A percentile compares a stretch with the other conserved stretches of the same genome.
Conservation (phyloP, 2,329 filamentous ascomycete species). For the Botrytis hyacinthi region DNA sequence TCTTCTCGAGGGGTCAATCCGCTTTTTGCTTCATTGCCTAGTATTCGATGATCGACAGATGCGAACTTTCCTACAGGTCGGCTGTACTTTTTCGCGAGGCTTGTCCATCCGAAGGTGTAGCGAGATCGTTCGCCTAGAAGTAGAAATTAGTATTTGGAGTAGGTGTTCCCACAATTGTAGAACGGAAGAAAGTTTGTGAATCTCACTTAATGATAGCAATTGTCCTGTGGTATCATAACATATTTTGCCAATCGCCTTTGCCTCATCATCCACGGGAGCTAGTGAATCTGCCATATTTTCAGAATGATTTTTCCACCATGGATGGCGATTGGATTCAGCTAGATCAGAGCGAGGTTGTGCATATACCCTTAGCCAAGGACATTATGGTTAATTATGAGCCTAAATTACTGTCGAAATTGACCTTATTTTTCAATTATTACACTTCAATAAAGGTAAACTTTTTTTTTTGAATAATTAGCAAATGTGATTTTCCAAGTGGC, state of each 20-base stretch:
- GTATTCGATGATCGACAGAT: constrained; percentile 6
- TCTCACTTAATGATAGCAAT: constrained; percentile 7
- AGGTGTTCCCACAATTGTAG: not conserved
- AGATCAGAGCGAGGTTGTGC: not conserved
- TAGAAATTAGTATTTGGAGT: not conserved
- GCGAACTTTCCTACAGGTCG: not conserved
- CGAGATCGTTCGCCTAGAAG: not conserved
- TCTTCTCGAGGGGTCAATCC: not conserved
- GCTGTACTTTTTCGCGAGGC: not conserved
- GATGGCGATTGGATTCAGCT: not conserved
- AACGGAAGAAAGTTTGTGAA: not conserved
- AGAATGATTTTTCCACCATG: not conserved
- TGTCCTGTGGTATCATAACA: constrained; percentile 15
- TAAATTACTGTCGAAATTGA: too few relatives aligned
- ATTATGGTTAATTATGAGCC: not conserved
- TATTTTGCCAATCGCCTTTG: not conserved
- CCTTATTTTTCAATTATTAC: fast-evolving
- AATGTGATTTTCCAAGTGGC: not conserved
- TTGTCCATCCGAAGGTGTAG: not conserved
- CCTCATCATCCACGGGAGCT: not conserved
- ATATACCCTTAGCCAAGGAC: not conserved
- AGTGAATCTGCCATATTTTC: not conserved
- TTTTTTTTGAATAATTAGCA: too few relatives aligned
- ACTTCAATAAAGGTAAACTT: too few relatives aligned
- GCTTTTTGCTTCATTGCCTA: not conserved